Percentiles rank a stretch among this genome's conserved stretches.
Conservation (phyloP, 2,329 filamentous ascomycete species). For the Penicillium aurantiogriseum region DNA sequence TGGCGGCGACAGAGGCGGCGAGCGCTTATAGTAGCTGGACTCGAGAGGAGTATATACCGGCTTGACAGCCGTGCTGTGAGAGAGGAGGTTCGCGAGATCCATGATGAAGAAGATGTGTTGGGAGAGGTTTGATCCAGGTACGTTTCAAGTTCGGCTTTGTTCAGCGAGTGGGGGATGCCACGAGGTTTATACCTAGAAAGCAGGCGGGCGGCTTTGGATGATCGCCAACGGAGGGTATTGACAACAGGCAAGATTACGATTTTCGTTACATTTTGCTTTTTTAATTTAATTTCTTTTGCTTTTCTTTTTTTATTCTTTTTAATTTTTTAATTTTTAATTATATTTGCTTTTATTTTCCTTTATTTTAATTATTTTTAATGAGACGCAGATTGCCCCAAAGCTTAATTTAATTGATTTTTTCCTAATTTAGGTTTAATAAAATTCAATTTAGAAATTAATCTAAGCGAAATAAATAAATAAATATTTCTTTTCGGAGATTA, state of each 20-base stretch:
- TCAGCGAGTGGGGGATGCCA: constrained; percentile 13
- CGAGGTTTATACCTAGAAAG: constrained; percentile 24
- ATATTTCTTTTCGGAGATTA: constrained; percentile 19
- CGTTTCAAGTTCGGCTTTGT: constrained; percentile 5
- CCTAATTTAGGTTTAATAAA: neutral
- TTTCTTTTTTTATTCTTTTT: neutral
- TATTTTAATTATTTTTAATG: constrained; percentile 7
- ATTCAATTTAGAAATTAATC: neutral
- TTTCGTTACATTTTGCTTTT: constrained; percentile 10
- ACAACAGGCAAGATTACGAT: constrained; percentile 14
- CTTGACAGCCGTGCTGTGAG: constrained; percentile 28
- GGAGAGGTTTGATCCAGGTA: constrained; percentile 1
- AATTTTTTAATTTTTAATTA: neutral
- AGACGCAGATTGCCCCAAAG: constrained; percentile 26
- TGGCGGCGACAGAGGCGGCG: constrained; percentile 40
- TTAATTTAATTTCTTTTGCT: neutral
- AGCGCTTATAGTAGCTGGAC: constrained; percentile 29
- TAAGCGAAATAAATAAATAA: neutral
- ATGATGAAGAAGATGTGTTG: constrained; percentile 22
- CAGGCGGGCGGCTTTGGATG: constrained; percentile 16
- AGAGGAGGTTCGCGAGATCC: constrained; percentile 38
- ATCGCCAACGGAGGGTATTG: constrained; percentile 23
- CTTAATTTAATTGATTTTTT: constrained; percentile 26
- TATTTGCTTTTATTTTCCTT: neutral
- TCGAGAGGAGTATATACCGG: constrained; percentile 16